Conservation (phyloP, 306 rosid genomes). For the Inga oerstediana region DNA sequence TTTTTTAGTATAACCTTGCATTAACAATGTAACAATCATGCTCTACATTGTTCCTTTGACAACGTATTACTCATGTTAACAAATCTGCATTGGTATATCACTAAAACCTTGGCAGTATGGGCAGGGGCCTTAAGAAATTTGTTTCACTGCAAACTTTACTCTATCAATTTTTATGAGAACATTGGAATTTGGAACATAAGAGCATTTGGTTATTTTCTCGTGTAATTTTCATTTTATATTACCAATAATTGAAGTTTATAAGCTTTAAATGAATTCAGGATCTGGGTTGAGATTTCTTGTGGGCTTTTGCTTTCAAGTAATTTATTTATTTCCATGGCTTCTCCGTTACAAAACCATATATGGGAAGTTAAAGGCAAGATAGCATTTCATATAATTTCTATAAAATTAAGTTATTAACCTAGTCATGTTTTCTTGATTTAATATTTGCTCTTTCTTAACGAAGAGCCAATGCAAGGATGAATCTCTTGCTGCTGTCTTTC, state of each 20-base stretch:
- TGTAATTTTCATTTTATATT: too few relatives aligned
- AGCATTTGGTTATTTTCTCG: conserved; percentile 33
- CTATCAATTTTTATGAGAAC: conserved; percentile 40
- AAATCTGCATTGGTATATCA: not conserved
- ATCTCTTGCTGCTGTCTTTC: too few relatives aligned
- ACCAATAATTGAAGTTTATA: not conserved
- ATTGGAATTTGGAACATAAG: conserved; percentile 53
- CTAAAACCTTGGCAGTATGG: not conserved
- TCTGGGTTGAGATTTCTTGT: conserved; percentile 44
- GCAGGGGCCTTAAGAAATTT: not conserved
- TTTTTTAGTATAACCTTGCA: not conserved
- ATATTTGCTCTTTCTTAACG: too few relatives aligned
- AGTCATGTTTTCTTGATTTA: too few relatives aligned
- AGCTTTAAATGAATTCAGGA: conserved; percentile 39
- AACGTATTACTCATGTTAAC: conserved; percentile 6
- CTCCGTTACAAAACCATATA: too few relatives aligned
- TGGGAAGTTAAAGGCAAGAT: too few relatives aligned
- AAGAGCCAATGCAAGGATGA: too few relatives aligned
- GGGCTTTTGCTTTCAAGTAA: conserved; percentile 77
- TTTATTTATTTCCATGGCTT: conserved; percentile 36
- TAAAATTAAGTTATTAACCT: too few relatives aligned
- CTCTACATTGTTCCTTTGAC: not conserved
- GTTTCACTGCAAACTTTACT: conserved; percentile 17
- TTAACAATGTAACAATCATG: not conserved
- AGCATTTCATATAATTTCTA: too few relatives aligned